phyloP scores from a whole-genome alignment of 129 eudicot genomes.

The Flaveria robusta region DNA sequence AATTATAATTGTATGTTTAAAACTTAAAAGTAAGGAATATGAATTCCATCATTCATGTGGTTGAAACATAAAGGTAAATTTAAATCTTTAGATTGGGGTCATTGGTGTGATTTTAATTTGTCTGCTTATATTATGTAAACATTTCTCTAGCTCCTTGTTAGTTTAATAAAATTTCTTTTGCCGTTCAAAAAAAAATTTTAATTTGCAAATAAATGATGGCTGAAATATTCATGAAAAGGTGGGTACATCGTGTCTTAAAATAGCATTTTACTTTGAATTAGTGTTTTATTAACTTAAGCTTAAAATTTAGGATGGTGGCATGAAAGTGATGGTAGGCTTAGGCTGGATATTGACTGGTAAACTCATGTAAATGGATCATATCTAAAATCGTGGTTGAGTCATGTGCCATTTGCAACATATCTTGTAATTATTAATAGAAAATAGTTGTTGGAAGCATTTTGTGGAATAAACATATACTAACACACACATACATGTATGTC shows the following conservation, averaged over 20 bases:
- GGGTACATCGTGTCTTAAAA: constrained; percentile 28
- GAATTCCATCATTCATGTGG: neutral
- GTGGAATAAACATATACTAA: neutral
- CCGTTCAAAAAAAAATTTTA: no score
- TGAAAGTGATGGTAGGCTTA: constrained; percentile 25
- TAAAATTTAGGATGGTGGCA: constrained; percentile 18
- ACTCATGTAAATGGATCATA: constrained; percentile 29
- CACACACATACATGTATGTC: neutral
- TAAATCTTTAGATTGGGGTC: no score
- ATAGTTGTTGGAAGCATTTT: constrained; percentile 4
- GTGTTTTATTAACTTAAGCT: neutral
- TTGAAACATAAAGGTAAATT: no score
- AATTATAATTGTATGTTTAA: neutral
- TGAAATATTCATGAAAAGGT: constrained; percentile 30
- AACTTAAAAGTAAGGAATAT: neutral
- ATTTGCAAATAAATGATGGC: constrained; percentile 18
- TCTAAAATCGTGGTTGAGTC: constrained; percentile 23
- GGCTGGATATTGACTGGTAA: constrained; percentile 23
- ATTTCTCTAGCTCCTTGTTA: no score
- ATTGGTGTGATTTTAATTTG: no score
- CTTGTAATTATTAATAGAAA: neutral
- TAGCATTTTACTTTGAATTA: constrained; percentile 32
- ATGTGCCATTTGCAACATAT: constrained; percentile 25
- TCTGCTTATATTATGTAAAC: no score
- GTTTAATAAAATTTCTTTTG: no score